These are phyloP conservation scores for Excoecaria cochinchinensis DNA, from an alignment of 345 rosid species.

Conservation along the genomic window DNA sequence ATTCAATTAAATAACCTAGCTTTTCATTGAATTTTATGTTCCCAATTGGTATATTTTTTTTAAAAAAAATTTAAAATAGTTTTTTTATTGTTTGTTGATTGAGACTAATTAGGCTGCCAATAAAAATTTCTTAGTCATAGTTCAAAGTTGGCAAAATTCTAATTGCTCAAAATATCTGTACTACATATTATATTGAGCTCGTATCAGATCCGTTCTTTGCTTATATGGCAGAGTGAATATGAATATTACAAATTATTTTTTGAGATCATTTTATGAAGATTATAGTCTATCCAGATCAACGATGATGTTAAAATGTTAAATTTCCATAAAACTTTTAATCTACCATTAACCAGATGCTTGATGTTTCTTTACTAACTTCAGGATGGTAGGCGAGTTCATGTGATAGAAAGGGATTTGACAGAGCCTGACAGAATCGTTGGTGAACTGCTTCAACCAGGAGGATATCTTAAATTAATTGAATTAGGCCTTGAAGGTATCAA, in stretches of 20 bases:
- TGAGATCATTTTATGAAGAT: too few species aligned
- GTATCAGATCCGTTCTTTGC: not conserved
- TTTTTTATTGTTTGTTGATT: not conserved
- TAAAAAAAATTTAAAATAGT: not conserved
- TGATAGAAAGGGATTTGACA: slow-evolving; percentile 24
- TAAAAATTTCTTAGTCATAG: not conserved
- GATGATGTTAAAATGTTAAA: not conserved
- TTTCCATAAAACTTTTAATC: too few species aligned
- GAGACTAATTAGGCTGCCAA: not conserved
- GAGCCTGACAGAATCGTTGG: slow-evolving; percentile 26
- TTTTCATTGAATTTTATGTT: not conserved
- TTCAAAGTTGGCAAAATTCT: slow-evolving; percentile 2
- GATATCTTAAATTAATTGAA: slow-evolving; percentile 21
- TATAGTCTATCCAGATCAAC: not conserved
- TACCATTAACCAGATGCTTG: not conserved
- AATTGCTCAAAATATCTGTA: not conserved
- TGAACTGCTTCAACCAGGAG: slow-evolving; percentile 25
- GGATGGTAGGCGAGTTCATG: slow-evolving; percentile 23
- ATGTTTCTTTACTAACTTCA: slow-evolving; percentile 2
- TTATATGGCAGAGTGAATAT: not conserved
- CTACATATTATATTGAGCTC: not conserved
- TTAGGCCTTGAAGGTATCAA: slow-evolving; percentile 22
- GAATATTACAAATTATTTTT: too few species aligned
- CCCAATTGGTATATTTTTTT: not conserved
- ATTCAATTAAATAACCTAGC: not conserved